Evolutionary conservation across 2,329 filamentous ascomycete genomes (phyloP), one percentile per base, ranked within the genome.

Genomic region (Clathrospora elynae): DNA sequence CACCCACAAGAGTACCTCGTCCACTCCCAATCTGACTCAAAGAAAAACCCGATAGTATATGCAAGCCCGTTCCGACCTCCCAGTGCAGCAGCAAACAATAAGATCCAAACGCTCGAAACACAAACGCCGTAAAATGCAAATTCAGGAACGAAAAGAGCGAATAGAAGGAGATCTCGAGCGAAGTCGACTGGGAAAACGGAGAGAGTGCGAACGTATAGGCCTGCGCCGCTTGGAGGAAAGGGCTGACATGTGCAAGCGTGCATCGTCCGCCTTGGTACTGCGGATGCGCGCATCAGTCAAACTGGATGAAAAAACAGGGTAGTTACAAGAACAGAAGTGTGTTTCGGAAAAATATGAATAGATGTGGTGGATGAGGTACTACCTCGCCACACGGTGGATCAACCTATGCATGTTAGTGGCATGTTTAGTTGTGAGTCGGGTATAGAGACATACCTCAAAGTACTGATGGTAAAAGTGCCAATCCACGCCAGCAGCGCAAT

Each of bases 401-500:
- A 62, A 54, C 53, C 59, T 62, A 45, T 16, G 28, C 3, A 13
- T 29, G 26, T 57, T 35, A 60, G 55, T 33, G 13, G 35, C 3
- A 6, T 11, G 4, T 17, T 3, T 6, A n/a, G 5, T 13, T 17
- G 11, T 6, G 8, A 23, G 30, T 26, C 3, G 10, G 10, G 8
- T 3, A 11, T 20, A 10, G 17, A 18, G 20, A 48, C 52, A 23
- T 51, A 69, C 67, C 70, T 66, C 36, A 71, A 47, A 12, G 67
- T 71, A 71, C 90, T 96, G 44, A 96, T 85, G 35, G 86, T 83
- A 72, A 97, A 95, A 14, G 90, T 96, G 68, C 87, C 79, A 48
- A 92, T 80, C 92, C 92, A 97, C n/a, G 89, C 86, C 47, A 95
- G 77, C 44, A 96, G 77, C 7, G 88, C 89, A 45, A 96, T 78